Conservation (phyloP, 2,329 filamentous ascomycete species). For the Scedosporium boydii region DNA sequence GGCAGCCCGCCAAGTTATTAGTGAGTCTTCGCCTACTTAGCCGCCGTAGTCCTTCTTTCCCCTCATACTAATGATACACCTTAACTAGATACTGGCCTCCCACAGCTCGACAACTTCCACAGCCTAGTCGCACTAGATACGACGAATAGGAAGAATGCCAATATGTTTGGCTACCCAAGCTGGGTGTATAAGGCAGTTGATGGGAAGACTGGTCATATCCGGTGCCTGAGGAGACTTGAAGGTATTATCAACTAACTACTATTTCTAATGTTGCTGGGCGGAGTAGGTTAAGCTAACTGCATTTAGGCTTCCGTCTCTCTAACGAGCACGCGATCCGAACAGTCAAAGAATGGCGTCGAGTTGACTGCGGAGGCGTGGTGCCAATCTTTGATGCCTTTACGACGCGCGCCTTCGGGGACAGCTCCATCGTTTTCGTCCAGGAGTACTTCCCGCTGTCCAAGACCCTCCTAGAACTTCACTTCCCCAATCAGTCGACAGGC, state of each 20-base stretch:
- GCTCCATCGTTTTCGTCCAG: conserved; percentile 80
- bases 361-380: conserved; percentile 74
- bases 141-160: conserved; percentile 65
- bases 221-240: conserved; percentile 78
- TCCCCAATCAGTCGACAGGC: conserved; percentile 27
- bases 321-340: conserved; percentile 82
- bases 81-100: conserved; percentile 49
- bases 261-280: background rate
- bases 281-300: background rate
- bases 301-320: conserved; percentile 66
- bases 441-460: conserved; percentile 89
- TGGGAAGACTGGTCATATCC: conserved; percentile 79
- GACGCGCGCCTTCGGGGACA: conserved; percentile 84
- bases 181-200: conserved; percentile 96
- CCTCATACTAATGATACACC: background rate
- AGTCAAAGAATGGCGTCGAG: conserved; percentile 81
- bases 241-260: conserved; percentile 30
- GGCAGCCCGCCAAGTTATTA: conserved; percentile 70
- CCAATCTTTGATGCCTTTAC: conserved; percentile 89
- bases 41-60: background rate
- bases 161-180: conserved; percentile 71
- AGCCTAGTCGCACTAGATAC: conserved; percentile 85
- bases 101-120: conserved; percentile 80
- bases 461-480: conserved; percentile 77
- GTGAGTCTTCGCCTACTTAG: conserved; percentile 1